Evolutionary conservation across 108 stramenopile genomes (phyloP).

Genomic region (Craspedostauros australis): DNA sequence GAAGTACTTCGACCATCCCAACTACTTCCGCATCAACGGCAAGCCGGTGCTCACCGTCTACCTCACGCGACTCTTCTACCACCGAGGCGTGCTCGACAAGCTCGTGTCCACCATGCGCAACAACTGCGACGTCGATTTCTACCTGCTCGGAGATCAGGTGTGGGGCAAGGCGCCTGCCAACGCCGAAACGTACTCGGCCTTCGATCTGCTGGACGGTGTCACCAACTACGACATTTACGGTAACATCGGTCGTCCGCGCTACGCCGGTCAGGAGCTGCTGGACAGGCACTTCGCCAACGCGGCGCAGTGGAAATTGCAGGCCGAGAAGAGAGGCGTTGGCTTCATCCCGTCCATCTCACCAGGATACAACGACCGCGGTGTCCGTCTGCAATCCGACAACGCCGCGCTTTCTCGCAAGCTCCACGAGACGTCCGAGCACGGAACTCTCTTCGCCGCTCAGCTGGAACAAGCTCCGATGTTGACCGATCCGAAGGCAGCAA

Average conservation of each 20-base stretch:
- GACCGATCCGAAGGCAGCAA: slow-evolving; percentile 17
- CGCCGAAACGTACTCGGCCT: not conserved
- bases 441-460: slow-evolving; percentile 20
- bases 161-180: slow-evolving; percentile 15
- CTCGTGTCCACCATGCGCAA: slow-evolving; percentile 20
- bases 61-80: slow-evolving; percentile 20
- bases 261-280: slow-evolving; percentile 11
- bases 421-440: slow-evolving; percentile 5
- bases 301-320: slow-evolving; percentile 20
- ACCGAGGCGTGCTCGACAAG: slow-evolving; percentile 8
- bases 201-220: slow-evolving; percentile 29
- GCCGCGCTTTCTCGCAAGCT: slow-evolving; percentile 22
- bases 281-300: slow-evolving; percentile 14
- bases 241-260: slow-evolving; percentile 7
- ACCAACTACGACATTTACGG: slow-evolving; percentile 41
- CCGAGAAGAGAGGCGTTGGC: not conserved
- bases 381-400: slow-evolving; percentile 19
- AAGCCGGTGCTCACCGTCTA: slow-evolving; percentile 37
- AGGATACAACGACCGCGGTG: slow-evolving; percentile 38
- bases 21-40: slow-evolving; percentile 34
- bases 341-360: slow-evolving; percentile 35
- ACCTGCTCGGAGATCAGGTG: slow-evolving; percentile 36
- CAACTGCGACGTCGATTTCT: slow-evolving; percentile 12
- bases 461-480: slow-evolving; percentile 14
- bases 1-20: slow-evolving; percentile 34